Evolutionary conservation across 2,329 filamentous ascomycete genomes (phyloP), one percentile per base, ranked within the genome.

Genomic region (Monascus ruber): DNA sequence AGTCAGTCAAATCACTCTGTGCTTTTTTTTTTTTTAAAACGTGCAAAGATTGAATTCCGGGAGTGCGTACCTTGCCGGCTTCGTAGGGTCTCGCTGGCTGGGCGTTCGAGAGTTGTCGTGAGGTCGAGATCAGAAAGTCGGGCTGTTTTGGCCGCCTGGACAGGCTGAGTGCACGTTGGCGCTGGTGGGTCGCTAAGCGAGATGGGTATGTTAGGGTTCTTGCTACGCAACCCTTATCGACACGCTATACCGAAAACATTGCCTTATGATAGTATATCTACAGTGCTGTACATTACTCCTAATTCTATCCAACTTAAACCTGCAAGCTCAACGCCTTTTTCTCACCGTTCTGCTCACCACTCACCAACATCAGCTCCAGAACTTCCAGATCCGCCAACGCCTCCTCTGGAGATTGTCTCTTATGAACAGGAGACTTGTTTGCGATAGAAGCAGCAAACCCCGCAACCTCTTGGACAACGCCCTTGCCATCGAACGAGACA

Each of bases 351-450:
- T 39, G 40, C 48, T 63, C 55, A 5, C 57, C 53, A 43, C 59
- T 61, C 28, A 42, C 43, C 36, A 62, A 44, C 44, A 62, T 56
- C 40, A 47, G 51, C 41, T 62, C 58, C 46, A 71, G 50, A 28
- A 75, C 47, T 48, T 72, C 64, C 39, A 76, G 47, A 57, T 77
- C 73, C 10, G 58, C 63, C 51, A 76, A 47, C 17, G 72, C 72
- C 55, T 77, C 68, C 48, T 73, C 63, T 2, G 71, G 67, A 8
- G 58, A 63, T 50, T 73, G 68, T 45, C 55, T 40, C 33, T 48
- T 57, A 38, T 56, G 51, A 41, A 74, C 62, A 31, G 49, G 46
- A 33, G 53, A 59, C 2, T 67, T 70, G 25, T 53, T 53, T 3
- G 53, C 51, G 38, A 77, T 53, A n/a, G 64, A 63, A 48, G 67